phyloP scores from a whole-genome alignment of 441 rosid genomes.

The Pelargonium myrrhifolium region DNA sequence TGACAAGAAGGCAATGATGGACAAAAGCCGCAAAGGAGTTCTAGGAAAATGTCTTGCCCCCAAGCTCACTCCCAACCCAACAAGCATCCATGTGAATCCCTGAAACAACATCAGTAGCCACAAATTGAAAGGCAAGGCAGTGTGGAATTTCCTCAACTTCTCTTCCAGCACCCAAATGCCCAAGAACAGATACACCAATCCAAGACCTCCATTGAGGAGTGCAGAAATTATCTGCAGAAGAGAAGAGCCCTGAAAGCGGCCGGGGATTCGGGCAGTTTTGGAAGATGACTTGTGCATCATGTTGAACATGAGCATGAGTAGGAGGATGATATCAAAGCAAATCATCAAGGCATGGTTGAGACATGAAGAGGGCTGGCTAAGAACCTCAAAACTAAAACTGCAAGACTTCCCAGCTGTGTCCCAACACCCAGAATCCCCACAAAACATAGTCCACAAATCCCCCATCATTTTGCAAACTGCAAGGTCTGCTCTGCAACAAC shows the following conservation, averaged over 20 bases:
- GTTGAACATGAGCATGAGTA: slow-evolving; percentile 37
- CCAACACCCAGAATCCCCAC: slow-evolving; percentile 42
- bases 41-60: slow-evolving; percentile 31
- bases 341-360: slow-evolving; percentile 39
- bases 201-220: slow-evolving; percentile 56
- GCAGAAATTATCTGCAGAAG: slow-evolving; percentile 47
- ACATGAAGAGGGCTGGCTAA: slow-evolving; percentile 43
- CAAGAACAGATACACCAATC: slow-evolving; percentile 45
- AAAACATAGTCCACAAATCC: slow-evolving; percentile 41
- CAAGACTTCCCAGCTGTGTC: slow-evolving; percentile 21
- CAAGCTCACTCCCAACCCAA: slow-evolving; percentile 44
- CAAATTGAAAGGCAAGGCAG: slow-evolving; percentile 39
- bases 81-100: slow-evolving; percentile 58
- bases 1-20: slow-evolving; percentile 48
- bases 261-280: slow-evolving; percentile 20
- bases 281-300: slow-evolving; percentile 40
- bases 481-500: neutral
- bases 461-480: slow-evolving; percentile 24
- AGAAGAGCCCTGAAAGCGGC: slow-evolving; percentile 26
- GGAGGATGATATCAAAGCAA: slow-evolving; percentile 48
- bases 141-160: slow-evolving; percentile 34
- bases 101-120: slow-evolving; percentile 51
- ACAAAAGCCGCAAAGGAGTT: slow-evolving; percentile 39
- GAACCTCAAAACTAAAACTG: slow-evolving; percentile 11
- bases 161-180: slow-evolving; percentile 60